Evolutionary conservation across 2,329 filamentous ascomycete species (phyloP), one percentile per base, ranked within the genome.

Genomic region (Trichoderma koningiopsis): DNA sequence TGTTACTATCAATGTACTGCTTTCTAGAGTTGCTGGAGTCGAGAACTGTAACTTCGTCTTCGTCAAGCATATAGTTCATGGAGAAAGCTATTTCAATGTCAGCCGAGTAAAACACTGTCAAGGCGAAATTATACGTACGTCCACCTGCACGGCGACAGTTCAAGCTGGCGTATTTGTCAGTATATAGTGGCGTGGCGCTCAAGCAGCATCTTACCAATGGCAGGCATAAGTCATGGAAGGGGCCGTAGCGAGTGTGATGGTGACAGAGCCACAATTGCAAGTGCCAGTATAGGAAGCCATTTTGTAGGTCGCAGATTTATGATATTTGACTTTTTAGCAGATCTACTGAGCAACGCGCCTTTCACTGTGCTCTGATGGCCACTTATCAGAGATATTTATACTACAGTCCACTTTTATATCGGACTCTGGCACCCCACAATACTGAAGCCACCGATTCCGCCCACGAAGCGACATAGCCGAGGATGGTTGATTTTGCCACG

Each of bases 251-350:
- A 62, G 59, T 11, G 59, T 62, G 8, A 62, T 14, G 5, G 59
- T 62, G 13, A 62, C n/a, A 35, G 43, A 62, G 19, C 59, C 59
- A 33, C 59, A 62, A 49, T 49, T 62, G 14, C 43, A 52, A 33
- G 29, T 62, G n/a, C 59, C 59, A 31, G 19, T 62, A 13, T 52
- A 24, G 22, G 27, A 57, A 16, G 43, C 19, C 43, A 55, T 65
- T 6, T 37, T 60, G 2, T 52, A 10, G 14, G 13, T 2, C 19
- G 27, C 24, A 1, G 13, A 10, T 24, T 13, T 53, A 53, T 53
- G 13, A 24, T 22, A 2, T 13, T 49, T 22, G n/a, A 24, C n/a
- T 49, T 2, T 24, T 24, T 24, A 11, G n/a, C 22, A 24, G 11
- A n/a, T 11, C 47, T 49, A 43, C n/a, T 24, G 47, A 13, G 4